phyloP scores from a whole-genome alignment of 768 basidiomycete species.

The Pisolithus marmoratus region DNA sequence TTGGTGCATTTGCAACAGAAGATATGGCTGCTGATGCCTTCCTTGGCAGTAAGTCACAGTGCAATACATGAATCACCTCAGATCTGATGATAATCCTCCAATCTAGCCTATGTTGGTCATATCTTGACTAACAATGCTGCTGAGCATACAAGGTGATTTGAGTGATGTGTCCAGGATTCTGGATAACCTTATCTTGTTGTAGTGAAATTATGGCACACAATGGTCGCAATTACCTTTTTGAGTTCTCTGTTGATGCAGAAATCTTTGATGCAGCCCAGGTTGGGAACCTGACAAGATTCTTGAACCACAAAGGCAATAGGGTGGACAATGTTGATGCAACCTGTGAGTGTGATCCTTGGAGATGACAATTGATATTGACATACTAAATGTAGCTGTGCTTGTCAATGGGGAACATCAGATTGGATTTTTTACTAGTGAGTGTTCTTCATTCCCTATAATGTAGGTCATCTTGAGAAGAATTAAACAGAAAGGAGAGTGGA shows the following conservation, averaged over 20 bases:
- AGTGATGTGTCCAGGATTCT: neutral
- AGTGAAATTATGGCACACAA: conserved; percentile 13
- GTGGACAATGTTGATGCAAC: conserved; percentile 17
- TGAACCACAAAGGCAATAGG: conserved; percentile 30
- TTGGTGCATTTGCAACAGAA: conserved; percentile 41
- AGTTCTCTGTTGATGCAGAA: neutral
- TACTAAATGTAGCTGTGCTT: conserved; percentile 12
- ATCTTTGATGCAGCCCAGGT: conserved; percentile 34
- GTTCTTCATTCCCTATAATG: neutral
- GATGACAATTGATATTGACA: neutral
- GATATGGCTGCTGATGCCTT: conserved; percentile 17
- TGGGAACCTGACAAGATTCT: conserved; percentile 41
- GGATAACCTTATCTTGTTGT: neutral
- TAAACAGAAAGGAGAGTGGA: conserved; percentile 20
- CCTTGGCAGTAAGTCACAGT: conserved; percentile 28
- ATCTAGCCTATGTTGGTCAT: conserved; percentile 38
- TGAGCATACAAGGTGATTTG: conserved; percentile 5
- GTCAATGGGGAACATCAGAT: conserved; percentile 34
- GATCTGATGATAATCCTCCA: neutral
- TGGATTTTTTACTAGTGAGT: conserved; percentile 33
- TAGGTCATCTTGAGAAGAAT: neutral
- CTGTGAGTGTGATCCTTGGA: conserved; percentile 15
- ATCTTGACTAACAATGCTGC: conserved; percentile 12
- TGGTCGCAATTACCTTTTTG: conserved; percentile 33
- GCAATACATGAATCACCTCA: neutral